Evolutionary conservation across 2,329 filamentous ascomycete genomes (phyloP), one percentile per base, ranked within the genome.

Genomic region (Mycogone perniciosa): DNA sequence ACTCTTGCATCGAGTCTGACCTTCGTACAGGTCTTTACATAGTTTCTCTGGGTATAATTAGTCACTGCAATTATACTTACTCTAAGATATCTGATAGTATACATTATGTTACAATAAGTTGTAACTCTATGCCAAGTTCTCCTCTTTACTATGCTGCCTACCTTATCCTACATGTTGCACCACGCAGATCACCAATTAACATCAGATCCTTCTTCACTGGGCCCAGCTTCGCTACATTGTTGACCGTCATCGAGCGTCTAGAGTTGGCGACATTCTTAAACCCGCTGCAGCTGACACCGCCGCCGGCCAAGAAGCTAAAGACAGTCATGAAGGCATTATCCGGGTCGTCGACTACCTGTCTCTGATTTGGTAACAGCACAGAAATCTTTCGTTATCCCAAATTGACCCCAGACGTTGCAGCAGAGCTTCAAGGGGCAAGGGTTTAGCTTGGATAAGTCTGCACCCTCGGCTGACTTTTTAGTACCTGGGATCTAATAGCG

Each of bases 381-480:
- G 55, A 75, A 76, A 10, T 72, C 72, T 1, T 56, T 54, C 0
- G 70, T 72, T 1, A 65, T 65, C 5, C 74, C 75, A 26, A 75
- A 78, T 43, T 72, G 64, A 0, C 74, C 75, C 62, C 70, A 71
- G n/a, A 63, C 59, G 9, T 67, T 64, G 55, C 71, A 74, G 56
- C 70, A 73, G 1, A 64, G 67, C 27, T 72, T 71, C 0, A 75
- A 60, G 0, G 71, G 71, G 52, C 76, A 79, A 0, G 67, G 71
- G 53, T 77, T 79, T 5, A 79, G 58, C 7, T 61, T 57, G 0
- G 62, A 54, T 3, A 76, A 41, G 13, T 63, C 58, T 11, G 38
- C 37, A 31, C 43, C 41, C 8, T 10, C 57, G 0, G 58, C 11
- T 0, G 72, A 67, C 9, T 57, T 43, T 7, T 56, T 44, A 0